Conservation (phyloP, 345 rosid genomes). For the Dimocarpus longan region DNA sequence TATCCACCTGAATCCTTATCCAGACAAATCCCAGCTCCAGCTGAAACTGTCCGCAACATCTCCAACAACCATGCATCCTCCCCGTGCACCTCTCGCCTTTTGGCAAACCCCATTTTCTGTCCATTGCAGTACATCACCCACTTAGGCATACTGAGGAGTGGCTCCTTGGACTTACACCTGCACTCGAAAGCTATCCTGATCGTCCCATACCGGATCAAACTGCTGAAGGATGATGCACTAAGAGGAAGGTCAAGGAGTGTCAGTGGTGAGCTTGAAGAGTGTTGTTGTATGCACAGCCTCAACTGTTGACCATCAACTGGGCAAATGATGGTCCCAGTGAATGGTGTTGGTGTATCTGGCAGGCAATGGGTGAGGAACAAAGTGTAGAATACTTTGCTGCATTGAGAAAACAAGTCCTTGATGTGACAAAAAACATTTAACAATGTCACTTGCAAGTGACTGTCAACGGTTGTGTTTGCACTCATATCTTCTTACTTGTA, state of each 20-base stretch:
- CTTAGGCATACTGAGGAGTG: neutral
- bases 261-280: neutral
- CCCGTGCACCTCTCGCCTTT: conserved; percentile 7
- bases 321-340: conserved; percentile 29
- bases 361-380: neutral
- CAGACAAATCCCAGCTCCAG: conserved; percentile 30
- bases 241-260: conserved; percentile 23
- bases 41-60: conserved; percentile 17
- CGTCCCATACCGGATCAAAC: neutral
- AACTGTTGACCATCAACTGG: conserved; percentile 12
- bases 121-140: conserved; percentile 33
- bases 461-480: neutral
- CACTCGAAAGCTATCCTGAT: conserved; percentile 18
- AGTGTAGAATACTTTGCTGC: conserved; percentile 7
- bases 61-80: conserved; percentile 23
- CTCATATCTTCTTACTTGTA: neutral
- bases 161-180: neutral
- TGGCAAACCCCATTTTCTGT: conserved; percentile 24
- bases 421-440: conserved; percentile 10
- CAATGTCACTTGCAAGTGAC: neutral
- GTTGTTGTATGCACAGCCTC: conserved; percentile 20
- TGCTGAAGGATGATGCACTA: conserved; percentile 11
- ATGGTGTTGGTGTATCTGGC: neutral
- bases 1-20: conserved; percentile 14
- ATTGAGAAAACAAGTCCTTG: neutral